These are phyloP conservation scores for Clitoria ternatea DNA, from an alignment of 306 rosid species.

Conservation along the genomic window DNA sequence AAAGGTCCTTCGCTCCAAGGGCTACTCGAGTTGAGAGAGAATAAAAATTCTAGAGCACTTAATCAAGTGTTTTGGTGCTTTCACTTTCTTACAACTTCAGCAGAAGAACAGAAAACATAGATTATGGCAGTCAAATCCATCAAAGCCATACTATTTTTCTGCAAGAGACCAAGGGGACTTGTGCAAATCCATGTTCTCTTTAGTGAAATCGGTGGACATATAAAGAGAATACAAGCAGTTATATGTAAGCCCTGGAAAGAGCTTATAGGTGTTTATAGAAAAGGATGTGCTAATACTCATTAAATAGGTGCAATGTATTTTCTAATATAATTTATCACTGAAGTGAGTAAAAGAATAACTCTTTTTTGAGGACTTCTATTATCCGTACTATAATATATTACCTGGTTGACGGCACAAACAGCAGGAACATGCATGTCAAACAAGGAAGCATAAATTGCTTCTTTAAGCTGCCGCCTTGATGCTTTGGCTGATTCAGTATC, in stretches of 20 bases:
- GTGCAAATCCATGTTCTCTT: background rate
- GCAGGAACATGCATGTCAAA: conserved; percentile 88
- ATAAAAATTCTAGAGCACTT: background rate
- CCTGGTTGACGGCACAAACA: conserved; percentile 93
- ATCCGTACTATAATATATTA: conserved; percentile 10
- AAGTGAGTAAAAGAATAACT: background rate
- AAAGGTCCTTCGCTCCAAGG: conserved; percentile 5
- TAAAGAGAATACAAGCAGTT: background rate
- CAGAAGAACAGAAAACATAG: background rate
- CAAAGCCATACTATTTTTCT: too few relatives aligned
- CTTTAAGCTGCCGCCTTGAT: conserved; percentile 80
- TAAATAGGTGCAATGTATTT: background rate
- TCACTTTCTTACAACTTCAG: conserved; percentile 7
- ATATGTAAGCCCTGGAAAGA: conserved; percentile 9
- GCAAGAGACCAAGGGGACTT: background rate
- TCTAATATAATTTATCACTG: background rate
- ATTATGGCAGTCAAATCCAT: background rate
- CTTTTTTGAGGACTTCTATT: background rate
- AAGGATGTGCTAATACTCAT: background rate
- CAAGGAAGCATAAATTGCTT: conserved; percentile 59
- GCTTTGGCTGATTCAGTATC: conserved; percentile 86
- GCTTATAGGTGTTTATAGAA: background rate
- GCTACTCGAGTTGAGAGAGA: background rate
- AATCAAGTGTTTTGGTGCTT: background rate
- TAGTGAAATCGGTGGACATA: background rate